A percentile compares a stretch with the other conserved stretches of the same genome.
Conservation (phyloP, 2,329 filamentous ascomycete species). For the Aschersonia sp. region DNA sequence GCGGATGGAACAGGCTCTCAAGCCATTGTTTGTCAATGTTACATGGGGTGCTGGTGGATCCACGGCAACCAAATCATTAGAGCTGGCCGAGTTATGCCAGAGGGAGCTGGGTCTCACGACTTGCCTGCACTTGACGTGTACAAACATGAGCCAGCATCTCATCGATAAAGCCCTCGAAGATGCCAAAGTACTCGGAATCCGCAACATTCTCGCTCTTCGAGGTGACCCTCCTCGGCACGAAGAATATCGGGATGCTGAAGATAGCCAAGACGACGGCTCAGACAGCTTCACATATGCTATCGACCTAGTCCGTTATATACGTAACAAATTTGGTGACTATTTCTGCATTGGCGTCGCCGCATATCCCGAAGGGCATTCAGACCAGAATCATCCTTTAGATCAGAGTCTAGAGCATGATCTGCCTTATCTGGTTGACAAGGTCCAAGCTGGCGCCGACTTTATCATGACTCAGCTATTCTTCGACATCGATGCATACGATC, state of each 20-base stretch:
- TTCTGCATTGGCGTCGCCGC: constrained; percentile 92
- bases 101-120: constrained; percentile 84
- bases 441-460: constrained; percentile 83
- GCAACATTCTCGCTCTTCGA: constrained; percentile 83
- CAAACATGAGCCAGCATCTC: constrained; percentile 80
- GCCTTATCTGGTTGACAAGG: constrained; percentile 82
- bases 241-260: constrained; percentile 58
- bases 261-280: constrained; percentile 45
- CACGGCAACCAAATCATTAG: constrained; percentile 78
- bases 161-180: constrained; percentile 84
- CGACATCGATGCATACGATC: constrained; percentile 67
- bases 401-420: constrained; percentile 66
- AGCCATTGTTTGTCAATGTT: constrained; percentile 89
- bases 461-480: constrained; percentile 99
- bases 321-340: constrained; percentile 74
- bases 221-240: constrained; percentile 83
- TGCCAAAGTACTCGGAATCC: constrained; percentile 77
- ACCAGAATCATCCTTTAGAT: constrained; percentile 65
- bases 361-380: constrained; percentile 90
- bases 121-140: constrained; percentile 91
- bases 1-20: constrained; percentile 83
- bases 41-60: constrained; percentile 96
- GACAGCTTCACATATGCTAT: constrained; percentile 79
- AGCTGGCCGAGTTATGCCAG: constrained; percentile 91
- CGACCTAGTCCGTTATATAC: constrained; percentile 83